Evolutionary conservation across 805 yeast species (phyloP).

Genomic region (Yarrowia sp.): DNA sequence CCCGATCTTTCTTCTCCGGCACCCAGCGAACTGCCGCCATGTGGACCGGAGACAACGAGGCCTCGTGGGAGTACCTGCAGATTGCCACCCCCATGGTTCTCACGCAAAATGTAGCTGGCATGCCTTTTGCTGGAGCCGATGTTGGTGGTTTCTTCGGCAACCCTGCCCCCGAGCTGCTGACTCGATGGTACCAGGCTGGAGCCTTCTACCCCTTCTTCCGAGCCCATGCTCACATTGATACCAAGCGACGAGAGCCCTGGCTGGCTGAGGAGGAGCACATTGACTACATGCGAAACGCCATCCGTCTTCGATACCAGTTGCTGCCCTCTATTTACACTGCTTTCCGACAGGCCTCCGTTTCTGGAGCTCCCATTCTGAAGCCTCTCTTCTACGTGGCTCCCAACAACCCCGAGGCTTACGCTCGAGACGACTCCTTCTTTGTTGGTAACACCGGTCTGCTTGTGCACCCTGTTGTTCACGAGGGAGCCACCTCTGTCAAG

Average conservation of each 20-base stretch:
- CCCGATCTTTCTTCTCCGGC: conserved; percentile 85
- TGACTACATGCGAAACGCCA: conserved; percentile 61
- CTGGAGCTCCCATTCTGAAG: conserved; percentile 64
- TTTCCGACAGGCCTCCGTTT: conserved; percentile 58
- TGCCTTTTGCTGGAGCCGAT: conserved; percentile 94
- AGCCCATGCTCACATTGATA: conserved; percentile 94
- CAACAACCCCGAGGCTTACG: conserved; percentile 45
- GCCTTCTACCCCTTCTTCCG: conserved; percentile 95
- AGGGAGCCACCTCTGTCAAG: conserved; percentile 43
- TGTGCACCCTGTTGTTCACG: conserved; percentile 74
- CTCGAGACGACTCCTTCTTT: conserved; percentile 78
- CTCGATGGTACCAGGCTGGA: conserved; percentile 96
- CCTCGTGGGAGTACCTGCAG: conserved; percentile 83
- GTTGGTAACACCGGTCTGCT: conserved; percentile 67
- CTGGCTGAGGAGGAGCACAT: conserved; percentile 72
- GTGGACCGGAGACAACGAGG: conserved; percentile 98
- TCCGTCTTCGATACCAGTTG: conserved; percentile 67
- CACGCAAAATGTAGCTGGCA: conserved; percentile 75
- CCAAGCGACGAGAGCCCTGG: conserved; percentile 92
- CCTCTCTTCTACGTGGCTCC: conserved; percentile 38
- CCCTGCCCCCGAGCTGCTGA: conserved; percentile 73
- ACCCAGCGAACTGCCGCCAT: conserved; percentile 87
- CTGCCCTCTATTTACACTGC: conserved; percentile 78
- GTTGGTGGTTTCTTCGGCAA: conserved; percentile 96
- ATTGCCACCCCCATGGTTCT: conserved; percentile 84